Base-by-base conservation (phyloP, 495 filamentous ascomycete species). In the Chaetomidium leptoderma region DNA sequence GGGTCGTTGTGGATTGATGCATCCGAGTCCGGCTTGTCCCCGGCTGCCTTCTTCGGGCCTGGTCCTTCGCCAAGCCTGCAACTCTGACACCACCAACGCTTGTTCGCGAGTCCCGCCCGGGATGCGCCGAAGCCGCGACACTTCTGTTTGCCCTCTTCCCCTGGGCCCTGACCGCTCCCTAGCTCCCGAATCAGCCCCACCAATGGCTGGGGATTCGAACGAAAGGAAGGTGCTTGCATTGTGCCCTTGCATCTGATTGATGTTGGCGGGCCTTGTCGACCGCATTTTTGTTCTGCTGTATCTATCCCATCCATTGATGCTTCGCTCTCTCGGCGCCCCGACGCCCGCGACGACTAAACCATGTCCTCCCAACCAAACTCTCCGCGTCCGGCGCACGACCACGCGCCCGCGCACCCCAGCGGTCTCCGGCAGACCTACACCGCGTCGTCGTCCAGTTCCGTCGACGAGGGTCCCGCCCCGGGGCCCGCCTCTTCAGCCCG, bases 341-440 rank as follows among this genome's bases (percentile, higher is more conserved):
- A 14, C 47, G 55, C 39, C 37, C 39, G 0, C 16, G 16, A 29
- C 36, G 40, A 17, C 29, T 19, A 17, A 10, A 43, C 53, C 32
- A 64, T 65, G 60, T 40, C 63, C 14, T 61, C 61, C 3, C 62
- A 37, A 24, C 45, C 56, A 3, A 37, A 26, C 13, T 48, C 55
- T 21, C 39, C 52, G 14, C 47, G 57, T 35, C 24, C 43, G 4
- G 49, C 47, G 8, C 62, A 63, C 43, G 61, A 66, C 43, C 74
- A 76, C 53, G 64, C 67, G 37, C 76, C 76, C 17, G 51, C 58
- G 19, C 67, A 74, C 29, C 76, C 76, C 23, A 76, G 75, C 55
- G 67, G 69, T 21, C 74, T 78, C 36, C 76, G 75, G 14, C 70
- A 74, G 50, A 77, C 73, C 61, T 73, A 67, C 45, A 77, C 72